These are phyloP conservation scores for Cryptococcus neoformans DNA, from an alignment of 1,284 basidiomycete genomes.

Conservation along the genomic window DNA sequence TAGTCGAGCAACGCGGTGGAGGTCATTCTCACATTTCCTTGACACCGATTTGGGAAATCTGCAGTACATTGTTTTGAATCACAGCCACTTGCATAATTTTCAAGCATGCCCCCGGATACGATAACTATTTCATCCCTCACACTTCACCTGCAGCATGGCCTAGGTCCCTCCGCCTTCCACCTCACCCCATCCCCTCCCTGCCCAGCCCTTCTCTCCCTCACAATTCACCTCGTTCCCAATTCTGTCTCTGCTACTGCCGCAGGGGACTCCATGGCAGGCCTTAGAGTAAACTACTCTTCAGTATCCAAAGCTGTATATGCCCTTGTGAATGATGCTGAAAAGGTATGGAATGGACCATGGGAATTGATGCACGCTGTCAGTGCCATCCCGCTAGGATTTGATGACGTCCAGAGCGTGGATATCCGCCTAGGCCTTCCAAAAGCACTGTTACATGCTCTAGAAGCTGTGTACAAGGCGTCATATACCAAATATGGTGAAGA, in stretches of 20 bases:
- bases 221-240: slow-evolving; percentile 26
- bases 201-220: slow-evolving; percentile 33
- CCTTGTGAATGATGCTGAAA: slow-evolving; percentile 6
- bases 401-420: slow-evolving; percentile 23
- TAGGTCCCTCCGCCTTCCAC: slow-evolving; percentile 46
- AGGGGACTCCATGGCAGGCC: slow-evolving; percentile 38
- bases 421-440: slow-evolving; percentile 28
- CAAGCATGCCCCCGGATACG: slow-evolving; percentile 22
- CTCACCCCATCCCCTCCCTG: slow-evolving; percentile 36
- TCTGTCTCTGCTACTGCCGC: slow-evolving; percentile 32
- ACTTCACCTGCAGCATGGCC: slow-evolving; percentile 40
- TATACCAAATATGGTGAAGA: slow-evolving; percentile 1
- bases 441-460: slow-evolving; percentile 31
- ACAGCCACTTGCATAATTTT: background rate
- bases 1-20: background rate
- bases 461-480: slow-evolving; percentile 19
- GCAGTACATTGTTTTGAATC: background rate
- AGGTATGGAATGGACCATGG: slow-evolving; percentile 18
- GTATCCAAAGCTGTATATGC: slow-evolving; percentile 41
- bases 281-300: slow-evolving; percentile 49
- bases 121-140: slow-evolving; percentile 39
- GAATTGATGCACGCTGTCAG: slow-evolving; percentile 26
- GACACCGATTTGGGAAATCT: no score
- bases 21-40: background rate
- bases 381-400: slow-evolving; percentile 15